phyloP scores from a whole-genome alignment of 306 rosid genomes.

The Pterocarpus santalinus region DNA sequence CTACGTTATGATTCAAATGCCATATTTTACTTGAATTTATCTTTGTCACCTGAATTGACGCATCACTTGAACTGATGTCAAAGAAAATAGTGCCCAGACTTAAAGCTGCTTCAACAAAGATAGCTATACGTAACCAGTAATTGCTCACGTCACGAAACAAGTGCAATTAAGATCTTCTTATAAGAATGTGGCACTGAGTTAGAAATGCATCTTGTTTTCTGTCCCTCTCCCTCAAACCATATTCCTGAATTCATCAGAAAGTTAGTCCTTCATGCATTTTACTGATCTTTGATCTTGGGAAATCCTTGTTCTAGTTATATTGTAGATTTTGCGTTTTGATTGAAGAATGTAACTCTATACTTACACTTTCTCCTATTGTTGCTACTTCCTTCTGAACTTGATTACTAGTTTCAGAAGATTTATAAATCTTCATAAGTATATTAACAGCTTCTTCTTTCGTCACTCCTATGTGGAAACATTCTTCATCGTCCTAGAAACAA shows the following conservation, averaged over 20 bases:
- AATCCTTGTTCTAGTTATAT: not conserved
- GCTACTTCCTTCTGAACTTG: conserved; percentile 47
- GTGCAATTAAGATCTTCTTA: conserved; percentile 59
- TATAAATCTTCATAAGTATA: conserved; percentile 42
- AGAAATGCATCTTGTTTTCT: conserved; percentile 58
- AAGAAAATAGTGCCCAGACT: conserved; percentile 59
- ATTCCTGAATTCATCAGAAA: conserved; percentile 26
- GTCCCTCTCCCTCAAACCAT: conserved; percentile 39
- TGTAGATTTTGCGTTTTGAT: not conserved
- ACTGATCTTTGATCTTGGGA: not conserved
- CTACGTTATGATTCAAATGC: not conserved
- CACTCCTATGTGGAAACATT: conserved; percentile 20
- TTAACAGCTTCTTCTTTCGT: conserved; percentile 50
- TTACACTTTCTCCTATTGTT: conserved; percentile 49
- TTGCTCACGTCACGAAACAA: conserved; percentile 64
- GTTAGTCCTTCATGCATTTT: not conserved
- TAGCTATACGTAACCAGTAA: conserved; percentile 64
- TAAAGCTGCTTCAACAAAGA: conserved; percentile 41
- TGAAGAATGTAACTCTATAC: not conserved
- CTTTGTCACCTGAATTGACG: conserved; percentile 49
- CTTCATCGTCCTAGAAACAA: conserved; percentile 47
- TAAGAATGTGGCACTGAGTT: conserved; percentile 54
- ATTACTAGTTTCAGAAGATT: conserved; percentile 42
- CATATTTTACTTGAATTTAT: not conserved
- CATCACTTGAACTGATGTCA: conserved; percentile 45